Percentiles rank a stretch among this genome's conserved stretches.
Conservation (phyloP, 495 filamentous ascomycete species). For the Neurospora cerealis region DNA sequence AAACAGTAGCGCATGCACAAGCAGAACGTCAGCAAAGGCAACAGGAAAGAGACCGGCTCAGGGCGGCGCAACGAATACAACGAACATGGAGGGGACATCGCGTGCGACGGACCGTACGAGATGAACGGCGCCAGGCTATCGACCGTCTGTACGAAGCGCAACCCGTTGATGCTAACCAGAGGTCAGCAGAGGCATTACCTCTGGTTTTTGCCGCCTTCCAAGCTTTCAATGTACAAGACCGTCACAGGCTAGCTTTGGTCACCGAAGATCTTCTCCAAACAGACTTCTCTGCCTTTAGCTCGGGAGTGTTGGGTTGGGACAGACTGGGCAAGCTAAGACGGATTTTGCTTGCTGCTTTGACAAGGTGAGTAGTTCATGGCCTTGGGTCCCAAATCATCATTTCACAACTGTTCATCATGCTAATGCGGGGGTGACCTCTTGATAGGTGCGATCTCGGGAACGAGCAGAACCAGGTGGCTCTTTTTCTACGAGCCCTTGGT, state of each 20-base stretch:
- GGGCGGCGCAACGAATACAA: constrained; percentile 67
- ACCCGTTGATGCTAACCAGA: constrained; percentile 7
- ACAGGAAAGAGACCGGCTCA: constrained; percentile 67
- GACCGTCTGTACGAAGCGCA: constrained; percentile 40
- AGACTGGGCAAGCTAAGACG: constrained; percentile 25
- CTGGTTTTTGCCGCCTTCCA: constrained; percentile 27
- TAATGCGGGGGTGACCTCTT: not conserved
- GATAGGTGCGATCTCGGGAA: constrained; percentile 5
- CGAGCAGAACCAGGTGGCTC: not conserved
- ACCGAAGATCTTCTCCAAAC: constrained; percentile 26
- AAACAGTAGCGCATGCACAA: constrained; percentile 74
- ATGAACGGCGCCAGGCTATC: constrained; percentile 54
- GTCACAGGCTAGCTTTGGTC: constrained; percentile 24
- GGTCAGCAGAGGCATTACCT: constrained; percentile 22
- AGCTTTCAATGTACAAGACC: constrained; percentile 20
- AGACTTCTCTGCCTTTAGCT: constrained; percentile 18
- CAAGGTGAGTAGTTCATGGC: constrained; percentile 10
- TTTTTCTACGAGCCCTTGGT: constrained; percentile 9
- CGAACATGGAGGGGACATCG: constrained; percentile 74
- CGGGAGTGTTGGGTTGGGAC: constrained; percentile 5
- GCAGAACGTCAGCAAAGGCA: constrained; percentile 73
- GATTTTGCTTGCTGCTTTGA: constrained; percentile 24
- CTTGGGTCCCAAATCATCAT: not conserved
- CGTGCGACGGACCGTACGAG: constrained; percentile 47
- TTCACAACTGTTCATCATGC: not conserved